Conservation (phyloP, 257 asterid genomes). For the Cynanchum wilfordii region DNA sequence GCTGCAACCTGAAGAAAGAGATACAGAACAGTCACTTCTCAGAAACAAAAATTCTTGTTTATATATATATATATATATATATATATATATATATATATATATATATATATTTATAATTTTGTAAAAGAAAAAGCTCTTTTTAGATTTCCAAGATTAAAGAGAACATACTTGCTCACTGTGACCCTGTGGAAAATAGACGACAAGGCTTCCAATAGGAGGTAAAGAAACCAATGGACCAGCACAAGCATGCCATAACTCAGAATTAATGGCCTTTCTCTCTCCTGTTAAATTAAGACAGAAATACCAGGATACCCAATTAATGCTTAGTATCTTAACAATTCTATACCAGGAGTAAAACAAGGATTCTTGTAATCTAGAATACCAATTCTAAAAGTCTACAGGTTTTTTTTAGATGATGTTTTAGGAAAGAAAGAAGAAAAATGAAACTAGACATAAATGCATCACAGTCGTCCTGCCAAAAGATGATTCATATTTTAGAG, state of each 20-base stretch:
- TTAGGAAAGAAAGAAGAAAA: not conserved
- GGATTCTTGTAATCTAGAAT: not conserved
- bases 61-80: no score
- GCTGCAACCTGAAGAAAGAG: constrained; percentile 68
- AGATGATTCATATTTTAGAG: not conserved
- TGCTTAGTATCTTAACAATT: not conserved
- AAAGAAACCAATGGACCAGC: constrained; percentile 92
- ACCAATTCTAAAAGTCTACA: not conserved
- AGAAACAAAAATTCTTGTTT: not conserved
- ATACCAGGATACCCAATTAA: constrained; percentile 3
- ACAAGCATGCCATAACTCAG: constrained; percentile 99
- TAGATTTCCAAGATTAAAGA: constrained; percentile 10
- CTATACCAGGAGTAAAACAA: not conserved
- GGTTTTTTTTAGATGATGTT: not conserved
- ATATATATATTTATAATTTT: no score
- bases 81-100: no score
- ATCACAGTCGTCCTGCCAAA: not conserved
- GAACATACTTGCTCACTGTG: constrained; percentile 88
- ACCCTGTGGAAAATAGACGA: constrained; percentile 95
- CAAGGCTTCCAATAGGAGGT: constrained; percentile 97
- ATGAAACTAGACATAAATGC: not conserved
- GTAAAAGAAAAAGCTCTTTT: not conserved
- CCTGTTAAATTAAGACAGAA: constrained; percentile 36
- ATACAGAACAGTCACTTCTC: constrained; percentile 1
- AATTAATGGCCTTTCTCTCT: constrained; percentile 68